These are phyloP conservation scores for Phytophthora vignae DNA, from an alignment of 352 stramenopile species.

Conservation along the genomic window DNA sequence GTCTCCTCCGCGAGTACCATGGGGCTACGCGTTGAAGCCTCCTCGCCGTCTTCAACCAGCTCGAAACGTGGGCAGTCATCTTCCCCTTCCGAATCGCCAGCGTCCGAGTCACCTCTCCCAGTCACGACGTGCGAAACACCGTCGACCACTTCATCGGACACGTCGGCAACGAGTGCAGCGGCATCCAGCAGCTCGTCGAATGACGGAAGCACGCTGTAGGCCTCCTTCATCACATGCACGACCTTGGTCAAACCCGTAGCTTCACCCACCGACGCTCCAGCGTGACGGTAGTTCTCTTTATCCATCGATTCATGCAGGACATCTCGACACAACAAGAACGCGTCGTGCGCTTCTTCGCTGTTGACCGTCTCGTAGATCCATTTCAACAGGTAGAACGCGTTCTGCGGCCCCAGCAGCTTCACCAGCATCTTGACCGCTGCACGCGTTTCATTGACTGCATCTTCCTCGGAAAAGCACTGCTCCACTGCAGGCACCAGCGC, in stretches of 20 bases:
- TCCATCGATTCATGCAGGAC: conserved; percentile 68
- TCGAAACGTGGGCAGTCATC: conserved; percentile 40
- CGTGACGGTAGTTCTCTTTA: conserved; percentile 66
- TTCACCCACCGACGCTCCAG: conserved; percentile 48
- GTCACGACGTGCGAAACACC: conserved; percentile 34
- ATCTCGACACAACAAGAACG: conserved; percentile 73
- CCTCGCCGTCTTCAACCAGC: conserved; percentile 38
- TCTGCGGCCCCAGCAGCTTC: conserved; percentile 70
- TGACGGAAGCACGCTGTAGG: conserved; percentile 69
- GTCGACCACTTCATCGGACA: conserved; percentile 66
- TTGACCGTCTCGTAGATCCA: conserved; percentile 77
- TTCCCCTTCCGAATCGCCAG: conserved; percentile 18
- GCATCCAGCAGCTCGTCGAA: conserved; percentile 71
- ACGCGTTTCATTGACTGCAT: conserved; percentile 59
- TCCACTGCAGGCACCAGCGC: conserved; percentile 56
- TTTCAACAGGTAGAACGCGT: conserved; percentile 78
- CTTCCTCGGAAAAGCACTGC: conserved; percentile 58
- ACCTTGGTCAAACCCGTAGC: conserved; percentile 56
- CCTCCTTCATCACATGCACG: conserved; percentile 51
- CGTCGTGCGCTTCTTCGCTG: conserved; percentile 76
- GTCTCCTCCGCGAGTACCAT: conserved; percentile 26
- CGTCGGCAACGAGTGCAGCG: conserved; percentile 60
- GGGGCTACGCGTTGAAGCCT: conserved; percentile 1
- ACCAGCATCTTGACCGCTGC: conserved; percentile 62
- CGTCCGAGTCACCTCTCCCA: conserved; percentile 8